Conservation (phyloP, 768 basidiomycete species). For the Agrocybe praecox region DNA sequence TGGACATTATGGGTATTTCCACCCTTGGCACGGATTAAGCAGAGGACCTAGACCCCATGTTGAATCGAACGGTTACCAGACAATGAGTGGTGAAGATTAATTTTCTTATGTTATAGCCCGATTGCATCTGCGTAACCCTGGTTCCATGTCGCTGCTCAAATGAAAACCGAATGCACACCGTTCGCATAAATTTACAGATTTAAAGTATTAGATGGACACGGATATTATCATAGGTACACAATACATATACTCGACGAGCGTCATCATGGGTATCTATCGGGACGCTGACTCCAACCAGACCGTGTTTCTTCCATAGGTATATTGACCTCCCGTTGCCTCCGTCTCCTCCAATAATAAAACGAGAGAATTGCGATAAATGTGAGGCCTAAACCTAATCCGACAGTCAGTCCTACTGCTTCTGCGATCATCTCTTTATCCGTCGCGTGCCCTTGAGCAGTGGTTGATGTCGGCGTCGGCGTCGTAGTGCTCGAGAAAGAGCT, state of each 20-base stretch:
- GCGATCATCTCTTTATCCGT: constrained; percentile 25
- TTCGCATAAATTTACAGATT: neutral
- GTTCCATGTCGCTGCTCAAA: no score
- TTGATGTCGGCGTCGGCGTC: constrained; percentile 11
- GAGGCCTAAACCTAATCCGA: constrained; percentile 35
- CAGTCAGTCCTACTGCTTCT: constrained; percentile 35
- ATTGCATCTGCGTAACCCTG: no score
- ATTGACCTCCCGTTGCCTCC: constrained; percentile 14
- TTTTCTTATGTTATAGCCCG: no score
- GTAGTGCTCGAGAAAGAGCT: constrained; percentile 8
- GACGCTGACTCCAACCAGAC: constrained; percentile 11
- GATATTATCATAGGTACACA: neutral
- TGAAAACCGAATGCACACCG: no score
- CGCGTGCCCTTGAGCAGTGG: constrained; percentile 8
- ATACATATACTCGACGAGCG: neutral
- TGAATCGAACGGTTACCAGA: no score
- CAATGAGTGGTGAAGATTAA: no score
- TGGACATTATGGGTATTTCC: no score
- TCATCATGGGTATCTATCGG: constrained; percentile 4
- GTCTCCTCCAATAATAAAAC: constrained; percentile 28
- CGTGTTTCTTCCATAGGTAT: constrained; percentile 6
- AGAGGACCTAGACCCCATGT: no score
- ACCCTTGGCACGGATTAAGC: no score
- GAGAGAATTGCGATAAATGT: constrained; percentile 22
- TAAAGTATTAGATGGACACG: neutral